Evolutionary conservation across 176 grass and related monocot species (phyloP), one percentile per base, ranked within the genome.

Genomic region (Chrysopogon serrulatus): DNA sequence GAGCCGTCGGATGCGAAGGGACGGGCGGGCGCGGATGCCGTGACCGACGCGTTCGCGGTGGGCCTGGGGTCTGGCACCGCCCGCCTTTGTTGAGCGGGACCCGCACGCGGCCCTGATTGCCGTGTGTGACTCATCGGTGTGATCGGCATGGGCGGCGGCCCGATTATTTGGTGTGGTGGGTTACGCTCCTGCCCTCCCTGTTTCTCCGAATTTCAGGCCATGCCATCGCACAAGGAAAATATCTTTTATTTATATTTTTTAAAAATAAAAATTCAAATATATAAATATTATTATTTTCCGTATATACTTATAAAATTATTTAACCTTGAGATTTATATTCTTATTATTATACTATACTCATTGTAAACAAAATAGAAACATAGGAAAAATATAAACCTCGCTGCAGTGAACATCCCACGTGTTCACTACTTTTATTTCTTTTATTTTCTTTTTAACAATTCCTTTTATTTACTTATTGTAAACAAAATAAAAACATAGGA

Each of bases 31-130:
- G 74, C 5, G 27, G 49, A 17, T 89, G 47, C 51, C 53, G 72
- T 49, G 65, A 3, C 54, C 54, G n/a, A 5, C 13, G 39, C 33
- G 23, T 37, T 31, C 21, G 73, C 14, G 30, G 47, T 31, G 79
- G 79, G 31, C 5, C 6, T n/a, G 5, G 61, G 4, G 9, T 32
- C 16, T 1, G 74, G 81, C 70, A 49, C 70, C 83, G 82, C 41
- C 69, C 26, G 77, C 71, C 77, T 81, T 81, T 28, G 77, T 23
- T 85, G 65, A 74, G 82, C 30, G 69, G 87, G 75, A 15, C 76
- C 87, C 60, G 15, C 39, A 9, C 23, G 23, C 17, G 83, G 64
- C 17, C 41, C n/a, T n/a, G n/a, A n/a, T n/a, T n/a, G n/a, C n/a
- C 6, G 59, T n/a, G 43, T 15, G 56, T 51, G 74, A 51, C 42